Evolutionary conservation across 139 green algal genomes (phyloP).

Genomic region (Ettlia oleoabundans): DNA sequence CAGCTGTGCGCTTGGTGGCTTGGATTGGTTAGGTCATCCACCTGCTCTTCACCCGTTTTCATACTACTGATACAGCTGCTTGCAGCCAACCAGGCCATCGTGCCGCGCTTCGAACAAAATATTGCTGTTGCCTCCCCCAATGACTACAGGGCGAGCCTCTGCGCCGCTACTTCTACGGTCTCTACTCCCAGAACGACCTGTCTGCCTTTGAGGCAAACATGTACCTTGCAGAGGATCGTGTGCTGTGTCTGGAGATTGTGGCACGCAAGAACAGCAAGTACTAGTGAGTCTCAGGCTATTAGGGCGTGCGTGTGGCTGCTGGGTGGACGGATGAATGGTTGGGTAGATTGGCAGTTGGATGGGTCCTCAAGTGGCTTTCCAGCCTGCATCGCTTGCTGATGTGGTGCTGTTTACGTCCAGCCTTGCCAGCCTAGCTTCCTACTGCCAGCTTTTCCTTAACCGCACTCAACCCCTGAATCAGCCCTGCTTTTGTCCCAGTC

Average conservation of each 20-base stretch:
- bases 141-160: constrained; percentile 44
- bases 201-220: constrained; percentile 58
- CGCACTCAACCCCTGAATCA: not conserved
- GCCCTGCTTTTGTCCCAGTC: too few relatives aligned
- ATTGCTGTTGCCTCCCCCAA: not conserved
- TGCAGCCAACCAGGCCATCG: too few relatives aligned
- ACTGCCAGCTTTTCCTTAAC: not conserved
- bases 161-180: constrained; percentile 55
- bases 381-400: too few relatives aligned
- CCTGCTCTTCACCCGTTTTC: too few relatives aligned
- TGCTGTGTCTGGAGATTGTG: constrained; percentile 56
- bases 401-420: too few relatives aligned
- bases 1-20: not conserved
- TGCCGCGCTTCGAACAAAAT: too few relatives aligned
- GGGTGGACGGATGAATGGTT: too few relatives aligned
- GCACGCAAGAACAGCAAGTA: constrained; percentile 50
- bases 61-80: too few relatives aligned
- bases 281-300: constrained; percentile 19
- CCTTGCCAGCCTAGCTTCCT: not conserved
- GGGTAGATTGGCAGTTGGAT: too few relatives aligned
- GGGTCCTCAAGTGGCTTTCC: too few relatives aligned
- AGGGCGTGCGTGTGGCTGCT: not conserved
- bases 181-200: constrained; percentile 57
- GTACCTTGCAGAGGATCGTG: constrained; percentile 56
- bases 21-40: not conserved